Conservation (phyloP, 2,329 filamentous ascomycete genomes). For the Ophiocordyceps camponoti-saundersi region DNA sequence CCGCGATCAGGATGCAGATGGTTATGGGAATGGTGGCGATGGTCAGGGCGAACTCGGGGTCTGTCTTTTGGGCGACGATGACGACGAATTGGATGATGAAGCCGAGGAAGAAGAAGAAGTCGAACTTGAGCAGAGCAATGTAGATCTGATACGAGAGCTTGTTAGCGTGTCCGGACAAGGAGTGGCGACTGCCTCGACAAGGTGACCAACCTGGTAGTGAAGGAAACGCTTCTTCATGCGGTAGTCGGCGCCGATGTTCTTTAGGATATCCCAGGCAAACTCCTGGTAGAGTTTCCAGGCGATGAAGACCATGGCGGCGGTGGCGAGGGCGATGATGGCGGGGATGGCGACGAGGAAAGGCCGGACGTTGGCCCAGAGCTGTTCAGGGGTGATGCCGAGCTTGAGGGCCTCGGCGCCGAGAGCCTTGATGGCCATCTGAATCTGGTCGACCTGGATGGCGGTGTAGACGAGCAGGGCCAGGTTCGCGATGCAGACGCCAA, state of each 20-base stretch:
- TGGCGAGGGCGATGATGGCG: slow-evolving; percentile 61
- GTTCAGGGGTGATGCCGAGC: slow-evolving; percentile 8
- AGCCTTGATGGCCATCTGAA: slow-evolving; percentile 49
- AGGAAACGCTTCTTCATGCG: slow-evolving; percentile 94
- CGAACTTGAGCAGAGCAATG: slow-evolving; percentile 93
- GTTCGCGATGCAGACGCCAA: slow-evolving; percentile 87
- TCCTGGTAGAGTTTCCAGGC: slow-evolving; percentile 96
- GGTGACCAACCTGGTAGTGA: slow-evolving; percentile 65
- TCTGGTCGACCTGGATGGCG: slow-evolving; percentile 83
- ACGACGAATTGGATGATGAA: slow-evolving; percentile 98
- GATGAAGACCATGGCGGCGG: slow-evolving; percentile 54
- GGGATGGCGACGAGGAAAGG: slow-evolving; percentile 77
- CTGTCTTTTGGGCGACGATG: slow-evolving; percentile 54
- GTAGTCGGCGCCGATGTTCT: slow-evolving; percentile 94
- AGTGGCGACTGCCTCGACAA: not conserved
- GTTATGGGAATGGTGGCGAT: slow-evolving; percentile 83
- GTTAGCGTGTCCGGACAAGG: not conserved
- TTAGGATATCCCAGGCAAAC: slow-evolving; percentile 98
- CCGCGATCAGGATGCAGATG: slow-evolving; percentile 70
- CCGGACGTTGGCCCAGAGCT: slow-evolving; percentile 53
- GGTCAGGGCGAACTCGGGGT: slow-evolving; percentile 71
- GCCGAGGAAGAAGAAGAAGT: slow-evolving; percentile 99
- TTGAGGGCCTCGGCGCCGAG: slow-evolving; percentile 32
- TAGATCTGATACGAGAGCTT: slow-evolving; percentile 50
- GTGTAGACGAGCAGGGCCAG: slow-evolving; percentile 83